Percentiles rank a stretch among this genome's conserved stretches.
These are phyloP conservation scores for Cladosporium sp. DNA, from an alignment of 2,329 filamentous ascomycete genomes.

Conservation along the genomic window DNA sequence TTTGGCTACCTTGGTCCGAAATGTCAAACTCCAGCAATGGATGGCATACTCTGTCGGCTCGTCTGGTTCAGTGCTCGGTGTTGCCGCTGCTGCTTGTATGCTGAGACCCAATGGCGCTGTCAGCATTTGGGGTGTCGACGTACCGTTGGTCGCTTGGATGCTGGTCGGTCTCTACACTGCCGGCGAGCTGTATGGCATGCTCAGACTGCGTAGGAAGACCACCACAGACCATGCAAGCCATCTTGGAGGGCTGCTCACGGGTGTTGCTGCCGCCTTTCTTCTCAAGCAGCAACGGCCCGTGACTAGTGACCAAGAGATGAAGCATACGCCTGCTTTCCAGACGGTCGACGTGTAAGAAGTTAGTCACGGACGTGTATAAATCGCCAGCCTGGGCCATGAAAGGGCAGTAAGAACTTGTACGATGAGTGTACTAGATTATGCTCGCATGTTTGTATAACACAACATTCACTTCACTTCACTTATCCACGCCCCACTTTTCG, in stretches of 20 bases:
- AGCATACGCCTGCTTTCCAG: neutral
- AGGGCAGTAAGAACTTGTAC: no score
- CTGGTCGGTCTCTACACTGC: slow-evolving; percentile 35
- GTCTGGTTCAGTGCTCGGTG: slow-evolving; percentile 60
- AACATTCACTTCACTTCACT: no score
- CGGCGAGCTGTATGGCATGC: slow-evolving; percentile 23
- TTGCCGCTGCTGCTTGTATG: slow-evolving; percentile 55
- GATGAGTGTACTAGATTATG: no score
- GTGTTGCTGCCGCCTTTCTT: slow-evolving; percentile 19
- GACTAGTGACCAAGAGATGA: neutral
- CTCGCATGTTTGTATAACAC: no score
- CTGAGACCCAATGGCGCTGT: slow-evolving; percentile 31
- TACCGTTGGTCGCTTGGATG: slow-evolving; percentile 33
- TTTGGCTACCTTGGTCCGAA: slow-evolving; percentile 51
- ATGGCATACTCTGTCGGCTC: slow-evolving; percentile 58
- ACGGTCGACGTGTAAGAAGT: neutral
- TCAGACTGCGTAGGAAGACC: slow-evolving; percentile 20
- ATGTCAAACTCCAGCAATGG: slow-evolving; percentile 42
- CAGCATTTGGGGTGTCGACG: slow-evolving; percentile 25
- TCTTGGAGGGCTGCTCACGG: slow-evolving; percentile 30
- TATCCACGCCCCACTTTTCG: no score
- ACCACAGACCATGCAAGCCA: slow-evolving; percentile 33
- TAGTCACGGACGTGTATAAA: no score
- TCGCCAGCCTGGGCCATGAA: no score
- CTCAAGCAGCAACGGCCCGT: slow-evolving; percentile 10